phyloP scores from a whole-genome alignment of 352 stramenopile genomes.

The Globisporangium lucens region DNA sequence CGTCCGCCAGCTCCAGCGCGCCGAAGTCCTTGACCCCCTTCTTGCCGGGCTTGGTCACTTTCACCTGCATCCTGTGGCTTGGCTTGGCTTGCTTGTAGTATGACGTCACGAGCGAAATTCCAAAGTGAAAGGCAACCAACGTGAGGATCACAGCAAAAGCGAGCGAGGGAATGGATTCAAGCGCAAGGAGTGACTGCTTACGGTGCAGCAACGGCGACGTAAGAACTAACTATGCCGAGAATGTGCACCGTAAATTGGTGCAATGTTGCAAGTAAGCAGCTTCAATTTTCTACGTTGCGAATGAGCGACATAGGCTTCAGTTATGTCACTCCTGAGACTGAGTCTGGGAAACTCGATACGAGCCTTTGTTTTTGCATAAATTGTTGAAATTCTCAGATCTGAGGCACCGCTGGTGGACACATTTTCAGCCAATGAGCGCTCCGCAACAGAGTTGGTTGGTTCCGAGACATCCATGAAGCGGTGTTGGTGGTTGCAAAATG shows the following conservation, averaged over 20 bases:
- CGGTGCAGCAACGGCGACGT: too few species aligned
- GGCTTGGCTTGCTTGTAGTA: not conserved
- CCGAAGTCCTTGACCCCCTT: conserved; percentile 56
- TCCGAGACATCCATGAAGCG: not conserved
- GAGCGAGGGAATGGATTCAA: not conserved
- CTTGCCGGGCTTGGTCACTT: conserved; percentile 53
- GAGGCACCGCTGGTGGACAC: too few species aligned
- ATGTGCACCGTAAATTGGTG: too few species aligned
- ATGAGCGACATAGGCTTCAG: too few species aligned
- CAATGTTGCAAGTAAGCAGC: too few species aligned
- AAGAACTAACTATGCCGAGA: too few species aligned
- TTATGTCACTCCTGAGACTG: too few species aligned
- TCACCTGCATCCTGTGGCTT: conserved; percentile 53
- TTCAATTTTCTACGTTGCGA: too few species aligned
- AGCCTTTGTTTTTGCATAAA: too few species aligned
- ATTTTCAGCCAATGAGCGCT: not conserved
- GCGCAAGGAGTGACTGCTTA: too few species aligned
- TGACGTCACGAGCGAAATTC: conserved; percentile 15
- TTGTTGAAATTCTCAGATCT: not conserved
- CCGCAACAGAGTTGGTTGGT: not conserved
- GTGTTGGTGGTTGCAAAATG: not conserved
- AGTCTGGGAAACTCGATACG: too few species aligned
- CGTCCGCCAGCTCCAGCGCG: conserved; percentile 30
- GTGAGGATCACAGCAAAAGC: not conserved
- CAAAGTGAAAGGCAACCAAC: conserved; percentile 7